Evolutionary conservation across 2,329 filamentous ascomycete species (phyloP), one percentile per base, ranked within the genome.

Genomic region (Sordariomycetes sp.): DNA sequence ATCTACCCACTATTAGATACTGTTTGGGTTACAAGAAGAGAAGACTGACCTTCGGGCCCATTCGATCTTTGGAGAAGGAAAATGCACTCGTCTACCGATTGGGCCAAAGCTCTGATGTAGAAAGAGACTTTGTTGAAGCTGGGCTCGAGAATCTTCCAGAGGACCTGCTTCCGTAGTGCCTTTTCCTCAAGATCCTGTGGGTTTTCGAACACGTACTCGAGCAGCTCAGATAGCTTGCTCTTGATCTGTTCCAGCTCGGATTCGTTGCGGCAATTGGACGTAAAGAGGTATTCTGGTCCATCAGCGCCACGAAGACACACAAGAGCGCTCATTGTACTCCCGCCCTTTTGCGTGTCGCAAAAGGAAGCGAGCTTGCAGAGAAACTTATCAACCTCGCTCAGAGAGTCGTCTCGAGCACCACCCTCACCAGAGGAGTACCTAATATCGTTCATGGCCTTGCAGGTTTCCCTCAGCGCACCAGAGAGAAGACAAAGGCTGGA

Each of bases 331-430:
- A 39, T 34, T 8, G 39, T 42, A 4, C 28, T 33, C 3, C 37
- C 35, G 10, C 39, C 36, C 26, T 32, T 35, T 19, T 30, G 3
- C 12, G 10, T 40, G 25, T 45, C 39, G 16, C 37, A 43, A 5
- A 43, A 20, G 12, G 43, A 35, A 3, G 41, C 37, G 12, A 45
- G 38, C 28, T 42, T 40, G 32, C 32, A 39, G 10, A 43, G n/a
- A 14, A 42, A 42, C 2, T 2, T 33, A 12, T 39, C 32, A 14
- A 39, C 34, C 7, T 11, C n/a, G 19, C 15, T 33, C 7, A 38
- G 24, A 12, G 23, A 27, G 9, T 21, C 8, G 5, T 26, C 35
- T 8, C 28, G 32, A 19, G 17, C 31, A 6, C 21, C 23, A 5
- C 18, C 23, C 32, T 32, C 17, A 20, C 15, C 19, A 14, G 45